Conservation (phyloP, 805 yeast genomes). For the Yamadazyma phyllophila region DNA sequence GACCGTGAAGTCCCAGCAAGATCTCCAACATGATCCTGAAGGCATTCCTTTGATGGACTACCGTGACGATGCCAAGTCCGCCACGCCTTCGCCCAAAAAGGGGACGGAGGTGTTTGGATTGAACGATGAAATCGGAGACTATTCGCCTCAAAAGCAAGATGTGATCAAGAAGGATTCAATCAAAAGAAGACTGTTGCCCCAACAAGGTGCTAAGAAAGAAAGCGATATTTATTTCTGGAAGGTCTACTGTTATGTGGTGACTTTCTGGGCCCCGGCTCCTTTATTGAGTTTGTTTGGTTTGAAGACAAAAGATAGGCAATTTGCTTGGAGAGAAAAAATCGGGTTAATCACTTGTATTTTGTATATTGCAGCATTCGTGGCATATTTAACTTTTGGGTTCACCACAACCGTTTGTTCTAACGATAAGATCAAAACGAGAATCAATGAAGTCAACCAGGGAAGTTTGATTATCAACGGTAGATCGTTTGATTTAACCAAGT, state of each 20-base stretch:
- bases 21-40: slow-evolving; percentile 22
- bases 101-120: slow-evolving; percentile 58
- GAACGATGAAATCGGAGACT: slow-evolving; percentile 50
- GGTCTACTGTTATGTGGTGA: slow-evolving; percentile 71
- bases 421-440: slow-evolving; percentile 47
- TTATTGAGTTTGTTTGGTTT: slow-evolving; percentile 71
- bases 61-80: slow-evolving; percentile 14
- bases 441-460: slow-evolving; percentile 57
- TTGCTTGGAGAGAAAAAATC: slow-evolving; percentile 97
- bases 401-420: slow-evolving; percentile 74
- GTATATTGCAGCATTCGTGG: slow-evolving; percentile 72
- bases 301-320: slow-evolving; percentile 74
- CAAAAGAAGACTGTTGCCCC: slow-evolving; percentile 1
- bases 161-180: slow-evolving; percentile 19
- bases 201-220: slow-evolving; percentile 19
- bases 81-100: slow-evolving; percentile 11
- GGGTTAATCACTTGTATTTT: slow-evolving; percentile 77
- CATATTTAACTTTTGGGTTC: slow-evolving; percentile 88
- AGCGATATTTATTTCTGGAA: slow-evolving; percentile 62
- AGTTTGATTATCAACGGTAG: slow-evolving; percentile 78
- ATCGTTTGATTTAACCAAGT: slow-evolving; percentile 66
- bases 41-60: slow-evolving; percentile 46
- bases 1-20: not conserved
- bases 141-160: slow-evolving; percentile 25
- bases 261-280: slow-evolving; percentile 92